These are phyloP conservation scores for Rhodofomes roseus DNA, from an alignment of 1,284 basidiomycete species.

Conservation along the genomic window DNA sequence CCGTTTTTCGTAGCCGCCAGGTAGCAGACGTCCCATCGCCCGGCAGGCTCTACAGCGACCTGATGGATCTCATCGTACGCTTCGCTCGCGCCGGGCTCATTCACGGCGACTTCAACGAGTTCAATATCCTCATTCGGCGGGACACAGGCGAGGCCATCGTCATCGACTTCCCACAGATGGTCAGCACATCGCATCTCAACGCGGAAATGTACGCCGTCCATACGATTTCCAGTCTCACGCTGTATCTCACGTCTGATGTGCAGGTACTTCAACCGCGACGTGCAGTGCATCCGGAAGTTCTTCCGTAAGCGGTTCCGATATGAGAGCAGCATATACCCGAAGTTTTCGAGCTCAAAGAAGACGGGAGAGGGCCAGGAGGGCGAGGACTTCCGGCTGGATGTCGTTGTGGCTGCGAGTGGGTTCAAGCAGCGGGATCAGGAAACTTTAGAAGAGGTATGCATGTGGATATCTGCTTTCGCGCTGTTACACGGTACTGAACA, in stretches of 20 bases:
- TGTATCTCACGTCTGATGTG: constrained; percentile 1
- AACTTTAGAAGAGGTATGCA: constrained; percentile 75
- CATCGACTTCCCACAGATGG: constrained; percentile 99
- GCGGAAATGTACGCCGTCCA: constrained; percentile 80
- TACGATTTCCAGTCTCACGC: background rate
- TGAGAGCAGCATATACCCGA: constrained; percentile 86
- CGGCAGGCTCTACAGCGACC: constrained; percentile 84
- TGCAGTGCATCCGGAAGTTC: constrained; percentile 93
- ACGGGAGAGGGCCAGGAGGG: constrained; percentile 35
- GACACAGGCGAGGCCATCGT: constrained; percentile 84
- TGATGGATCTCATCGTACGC: constrained; percentile 97
- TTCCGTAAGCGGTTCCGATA: constrained; percentile 92
- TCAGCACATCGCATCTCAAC: constrained; percentile 94
- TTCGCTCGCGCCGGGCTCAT: constrained; percentile 93
- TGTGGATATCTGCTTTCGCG: constrained; percentile 2
- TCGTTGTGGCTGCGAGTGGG: constrained; percentile 89
- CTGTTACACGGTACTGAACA: constrained; percentile 5
- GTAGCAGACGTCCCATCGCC: constrained; percentile 82
- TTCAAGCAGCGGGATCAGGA: constrained; percentile 83
- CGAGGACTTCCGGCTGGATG: constrained; percentile 72
- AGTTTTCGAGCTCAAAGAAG: constrained; percentile 65
- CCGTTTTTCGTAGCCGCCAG: constrained; percentile 63
- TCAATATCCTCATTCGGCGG: constrained; percentile 92
- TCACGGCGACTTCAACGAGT: constrained; percentile 99
- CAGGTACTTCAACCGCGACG: constrained; percentile 99